A percentile compares a stretch with the other conserved stretches of the same genome.
These are phyloP conservation scores for Xanthoceras sorbifolium DNA, from an alignment of 345 rosid genomes.

Conservation along the genomic window DNA sequence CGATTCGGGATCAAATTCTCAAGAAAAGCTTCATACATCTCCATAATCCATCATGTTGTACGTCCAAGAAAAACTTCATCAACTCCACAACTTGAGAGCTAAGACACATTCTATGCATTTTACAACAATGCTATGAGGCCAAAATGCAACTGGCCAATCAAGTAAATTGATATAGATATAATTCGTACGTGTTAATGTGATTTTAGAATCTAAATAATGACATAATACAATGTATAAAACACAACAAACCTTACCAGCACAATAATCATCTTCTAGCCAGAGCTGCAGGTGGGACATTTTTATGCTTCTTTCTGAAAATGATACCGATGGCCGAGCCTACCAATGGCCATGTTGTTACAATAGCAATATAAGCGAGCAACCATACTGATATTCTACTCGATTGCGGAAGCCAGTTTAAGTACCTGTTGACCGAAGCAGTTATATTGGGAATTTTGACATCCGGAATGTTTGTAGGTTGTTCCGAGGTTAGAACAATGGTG, in stretches of 20 bases:
- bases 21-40: background rate
- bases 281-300: slow-evolving; percentile 20
- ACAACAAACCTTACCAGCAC: slow-evolving; percentile 1
- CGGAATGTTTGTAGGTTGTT: slow-evolving; percentile 22
- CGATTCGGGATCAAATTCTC: background rate
- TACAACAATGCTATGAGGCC: background rate
- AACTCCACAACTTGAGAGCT: background rate
- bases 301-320: slow-evolving; percentile 50
- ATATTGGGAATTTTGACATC: slow-evolving; percentile 25
- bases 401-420: slow-evolving; percentile 40
- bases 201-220: background rate
- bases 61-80: background rate
- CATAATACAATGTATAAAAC: background rate
- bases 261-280: slow-evolving; percentile 21
- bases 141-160: background rate
- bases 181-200: background rate
- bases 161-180: no score
- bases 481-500: slow-evolving; percentile 22
- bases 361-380: slow-evolving; percentile 61
- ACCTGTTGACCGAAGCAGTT: slow-evolving; percentile 37
- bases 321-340: slow-evolving; percentile 48
- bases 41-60: background rate
- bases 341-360: slow-evolving; percentile 63
- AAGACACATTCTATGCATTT: background rate
- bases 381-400: slow-evolving; percentile 46